Evolutionary conservation across 345 rosid genomes (phyloP).

Genomic region (Zanthoxylum bungeanum): DNA sequence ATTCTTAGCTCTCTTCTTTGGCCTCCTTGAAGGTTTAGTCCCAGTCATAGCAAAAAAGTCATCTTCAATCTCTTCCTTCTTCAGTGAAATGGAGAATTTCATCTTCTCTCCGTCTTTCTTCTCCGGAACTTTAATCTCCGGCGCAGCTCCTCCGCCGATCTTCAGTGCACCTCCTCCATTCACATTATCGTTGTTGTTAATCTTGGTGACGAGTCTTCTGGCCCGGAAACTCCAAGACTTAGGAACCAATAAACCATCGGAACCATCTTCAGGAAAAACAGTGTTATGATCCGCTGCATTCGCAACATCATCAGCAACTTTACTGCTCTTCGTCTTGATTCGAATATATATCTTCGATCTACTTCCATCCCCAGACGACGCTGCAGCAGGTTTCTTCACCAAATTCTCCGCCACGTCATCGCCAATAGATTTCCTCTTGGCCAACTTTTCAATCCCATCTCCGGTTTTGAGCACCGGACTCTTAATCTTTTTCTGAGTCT

Average conservation of each 20-base stretch:
- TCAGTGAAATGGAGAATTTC: conserved; percentile 53
- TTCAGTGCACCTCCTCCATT: conserved; percentile 19
- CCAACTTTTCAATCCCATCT: conserved; percentile 20
- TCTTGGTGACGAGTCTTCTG: conserved; percentile 38
- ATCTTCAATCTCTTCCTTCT: conserved; percentile 70
- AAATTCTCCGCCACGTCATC: conserved; percentile 27
- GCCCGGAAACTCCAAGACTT: conserved; percentile 80
- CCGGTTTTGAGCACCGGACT: conserved; percentile 18
- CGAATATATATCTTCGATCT: conserved; percentile 52
- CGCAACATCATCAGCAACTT: conserved; percentile 19
- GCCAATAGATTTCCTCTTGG: conserved; percentile 19
- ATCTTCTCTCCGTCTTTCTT: conserved; percentile 36
- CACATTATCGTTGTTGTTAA: conserved; percentile 19
- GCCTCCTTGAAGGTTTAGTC: conserved; percentile 62
- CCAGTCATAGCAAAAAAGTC: conserved; percentile 71
- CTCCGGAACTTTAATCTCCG: conserved; percentile 30
- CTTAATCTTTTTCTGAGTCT: too few relatives aligned
- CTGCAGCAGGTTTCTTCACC: conserved; percentile 30
- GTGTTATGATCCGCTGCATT: conserved; percentile 39
- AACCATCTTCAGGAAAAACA: conserved; percentile 25
- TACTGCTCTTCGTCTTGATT: conserved; percentile 32
- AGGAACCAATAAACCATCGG: conserved; percentile 34
- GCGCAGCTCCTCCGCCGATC: conserved; percentile 24
- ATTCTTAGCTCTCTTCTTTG: conserved; percentile 65
- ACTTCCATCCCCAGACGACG: conserved; percentile 26